phyloP scores from a whole-genome alignment of 192 early-diverging fungal species.

The Entomortierella chlamydospora region DNA sequence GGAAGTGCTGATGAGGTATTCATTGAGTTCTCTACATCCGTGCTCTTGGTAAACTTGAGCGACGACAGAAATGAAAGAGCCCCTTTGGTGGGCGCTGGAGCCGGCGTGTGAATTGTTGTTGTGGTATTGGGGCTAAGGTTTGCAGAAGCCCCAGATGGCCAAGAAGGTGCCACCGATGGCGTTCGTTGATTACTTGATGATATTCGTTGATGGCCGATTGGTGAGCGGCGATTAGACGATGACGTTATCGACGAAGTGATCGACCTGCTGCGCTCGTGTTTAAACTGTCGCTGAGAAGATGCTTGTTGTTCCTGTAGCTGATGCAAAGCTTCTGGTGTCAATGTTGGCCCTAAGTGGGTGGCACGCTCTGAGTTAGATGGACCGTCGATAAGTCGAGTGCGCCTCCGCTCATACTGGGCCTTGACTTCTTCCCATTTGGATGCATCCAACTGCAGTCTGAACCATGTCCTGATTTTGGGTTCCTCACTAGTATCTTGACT shows the following conservation, averaged over 20 bases:
- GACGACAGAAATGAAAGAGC: slow-evolving; percentile 40
- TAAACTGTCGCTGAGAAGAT: slow-evolving; percentile 8
- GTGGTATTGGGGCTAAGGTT: background rate
- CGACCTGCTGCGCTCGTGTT: slow-evolving; percentile 22
- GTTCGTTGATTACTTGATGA: slow-evolving; percentile 31
- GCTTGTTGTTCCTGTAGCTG: slow-evolving; percentile 24
- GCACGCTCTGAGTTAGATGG: slow-evolving; percentile 17
- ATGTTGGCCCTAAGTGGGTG: background rate
- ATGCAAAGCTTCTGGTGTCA: slow-evolving; percentile 25
- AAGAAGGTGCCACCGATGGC: slow-evolving; percentile 14
- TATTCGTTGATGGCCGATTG: slow-evolving; percentile 29
- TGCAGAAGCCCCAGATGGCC: slow-evolving; percentile 45
- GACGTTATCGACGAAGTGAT: slow-evolving; percentile 17
- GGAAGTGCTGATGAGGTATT: slow-evolving; percentile 19
- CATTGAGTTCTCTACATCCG: background rate
- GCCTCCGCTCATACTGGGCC: slow-evolving; percentile 24
- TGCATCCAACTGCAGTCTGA: slow-evolving; percentile 27
- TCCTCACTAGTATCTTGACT: background rate
- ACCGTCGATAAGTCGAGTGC: slow-evolving; percentile 28
- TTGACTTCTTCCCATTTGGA: slow-evolving; percentile 51
- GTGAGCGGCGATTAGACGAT: slow-evolving; percentile 28
- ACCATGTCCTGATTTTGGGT: slow-evolving; percentile 31
- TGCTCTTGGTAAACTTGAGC: slow-evolving; percentile 38
- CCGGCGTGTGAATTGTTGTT: background rate
- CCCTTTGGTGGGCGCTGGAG: slow-evolving; percentile 6